Base-by-base conservation (phyloP, 768 basidiomycete species). In the Tricholomella constricta region DNA sequence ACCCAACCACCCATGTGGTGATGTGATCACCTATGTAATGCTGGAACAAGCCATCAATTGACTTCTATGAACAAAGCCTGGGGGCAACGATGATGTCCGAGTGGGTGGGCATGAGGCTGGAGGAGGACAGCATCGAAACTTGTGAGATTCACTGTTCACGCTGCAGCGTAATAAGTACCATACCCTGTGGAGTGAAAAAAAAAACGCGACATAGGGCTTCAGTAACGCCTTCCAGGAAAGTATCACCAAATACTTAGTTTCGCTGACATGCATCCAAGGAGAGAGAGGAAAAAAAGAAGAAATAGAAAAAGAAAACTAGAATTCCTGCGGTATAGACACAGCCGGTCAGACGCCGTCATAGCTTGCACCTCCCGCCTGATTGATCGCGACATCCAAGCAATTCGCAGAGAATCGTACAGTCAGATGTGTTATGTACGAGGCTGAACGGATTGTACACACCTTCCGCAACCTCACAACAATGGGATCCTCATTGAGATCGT, bases 1-100 rank as follows among this genome's bases (percentile, higher is more conserved):
- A n/a, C n/a, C n/a, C n/a, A n/a, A n/a, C n/a, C n/a, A n/a, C n/a
- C n/a, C n/a, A n/a, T n/a, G n/a, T n/a, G n/a, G n/a, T n/a, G n/a
- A n/a, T n/a, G n/a, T n/a, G n/a, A n/a, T n/a, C n/a, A n/a, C n/a
- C n/a, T n/a, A n/a, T n/a, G n/a, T n/a, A n/a, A n/a, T n/a, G n/a
- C n/a, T 98, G 95, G 95, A 98, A 98, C 73, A 75, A 85, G 66
- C 91, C 91, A 8, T 89, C 90, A 37, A 94, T 96, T 62, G 86
- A 86, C 53, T 97, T 96, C 69, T 97, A 97, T 71, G 89, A 92
- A 72, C 84, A 94, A 68, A 74, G 75, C 47, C 78, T 98, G 46
- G 81, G 81, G 17, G 94, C 94, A 35, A 83, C 74, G 52, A 71
- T 79, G 32, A 90, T 89, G 84, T 74, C 79, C 45, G 95, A 92